Evolutionary conservation across 805 yeast species (phyloP), one percentile per base, ranked within the genome.

Genomic region (Wickerhamiella occidentalis): DNA sequence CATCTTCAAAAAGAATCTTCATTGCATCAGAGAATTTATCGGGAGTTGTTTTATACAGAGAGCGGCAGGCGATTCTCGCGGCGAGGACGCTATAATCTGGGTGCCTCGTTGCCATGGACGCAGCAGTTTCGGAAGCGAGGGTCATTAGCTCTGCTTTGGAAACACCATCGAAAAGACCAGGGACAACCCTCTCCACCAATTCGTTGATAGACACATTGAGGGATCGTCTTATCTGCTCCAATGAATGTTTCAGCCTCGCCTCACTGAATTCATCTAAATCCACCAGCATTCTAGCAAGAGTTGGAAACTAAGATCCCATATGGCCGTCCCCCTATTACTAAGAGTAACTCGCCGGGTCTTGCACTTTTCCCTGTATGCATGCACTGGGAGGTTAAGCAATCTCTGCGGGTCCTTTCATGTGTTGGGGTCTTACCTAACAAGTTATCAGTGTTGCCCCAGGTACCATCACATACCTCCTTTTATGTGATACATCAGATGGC

Each of bases 161-260:
- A 49, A 87, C 96, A 61, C 96, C 96, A 60, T 84, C 90, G 62
- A 85, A 87, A 45, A 88, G 94, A 63, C 96, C 97, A 7, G 87
- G 76, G 54, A 82, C 84, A 56, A 85, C 87, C 63, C 87, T 75
- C 64, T 85, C 94, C 8, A 95, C 83, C 61, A 86, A 82, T 54
- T 85, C 80, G 45, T 81, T 90, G 26, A 95, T 85, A 61, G 86
- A 95, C 51, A 86, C 83, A 64, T 84, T 94, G 18, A 51, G 47
- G 15, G 25, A 40, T 3, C 38, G 21, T 17, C 13, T 25, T 4
- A 33, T 17, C 19, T 13, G 17, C 25, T 19, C 23, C 21, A 41
- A 35, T 7, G 47, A 22, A 4, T 18, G 5, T 23, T 19, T 12
- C 3, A 45, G 40, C 23, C 49, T 17, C 12, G 12, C 19, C 11